Evolutionary conservation across 352 stramenopile species (phyloP), one percentile per base, ranked within the genome.

Genomic region (Pythium monospermum): DNA sequence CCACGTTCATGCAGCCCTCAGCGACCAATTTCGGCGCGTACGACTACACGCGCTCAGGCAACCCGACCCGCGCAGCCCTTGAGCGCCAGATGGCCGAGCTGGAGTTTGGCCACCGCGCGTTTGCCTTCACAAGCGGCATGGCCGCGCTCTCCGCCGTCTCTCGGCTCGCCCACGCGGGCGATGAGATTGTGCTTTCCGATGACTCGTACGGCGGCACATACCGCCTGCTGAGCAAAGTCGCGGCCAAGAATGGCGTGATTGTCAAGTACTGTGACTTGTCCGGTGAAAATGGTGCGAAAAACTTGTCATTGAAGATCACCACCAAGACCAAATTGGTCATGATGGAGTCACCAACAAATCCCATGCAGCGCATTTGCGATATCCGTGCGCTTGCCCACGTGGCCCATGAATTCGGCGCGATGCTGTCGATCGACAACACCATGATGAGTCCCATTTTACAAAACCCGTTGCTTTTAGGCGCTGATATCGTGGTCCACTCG

Each of bases 191-290:
- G 22, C 56, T 98, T 25, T 96, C 87, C 22, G 79, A 96, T 43
- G 95, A 99, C 66, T 87, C 96, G 19, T 99, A 99, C 70, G 96
- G 97, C 46, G 96, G 96, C 30, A 97, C 97, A 0, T 94, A 98
- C 49, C 91, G 94, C 25, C 69, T 97, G 26, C 69, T 98, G 33
- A 77, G 73, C 59, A 87, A 94, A 33, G 72, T 97, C 3, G 85
- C 96, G 22, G 69, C 76, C 28, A 91, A 91, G 53, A 83, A 91
- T 58, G 81, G 81, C 38, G 71, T 95, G 19, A 43, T 37, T 10
- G 67, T 94, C 44, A 86, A 77, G 59, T 95, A 94, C 68, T 80
- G 93, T 26, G 86, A 96, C 44, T 61, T 96, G 30, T 93, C 83
- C 19, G 79, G 85, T 23, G 55, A 60, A 6, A 47, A 79, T 27